Evolutionary conservation across 306 rosid species (phyloP).

Genomic region (Lupinus albus): DNA sequence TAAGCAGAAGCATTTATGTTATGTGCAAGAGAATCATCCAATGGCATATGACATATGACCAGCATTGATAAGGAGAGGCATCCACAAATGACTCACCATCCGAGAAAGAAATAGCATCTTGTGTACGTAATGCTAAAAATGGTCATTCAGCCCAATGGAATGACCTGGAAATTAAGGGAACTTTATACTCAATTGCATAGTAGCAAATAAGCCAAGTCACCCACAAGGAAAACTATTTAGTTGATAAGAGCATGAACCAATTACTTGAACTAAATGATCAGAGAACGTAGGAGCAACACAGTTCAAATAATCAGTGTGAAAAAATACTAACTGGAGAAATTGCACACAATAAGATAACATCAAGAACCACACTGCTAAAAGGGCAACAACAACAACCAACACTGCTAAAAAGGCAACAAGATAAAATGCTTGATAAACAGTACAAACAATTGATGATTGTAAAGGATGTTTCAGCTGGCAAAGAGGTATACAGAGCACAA

Average conservation of each 20-base stretch:
- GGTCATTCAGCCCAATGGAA: slow-evolving; percentile 1
- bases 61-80: slow-evolving; percentile 1
- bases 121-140: neutral
- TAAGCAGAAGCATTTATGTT: neutral
- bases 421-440: slow-evolving; percentile 16
- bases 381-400: neutral
- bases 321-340: neutral
- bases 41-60: neutral
- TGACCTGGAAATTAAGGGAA: neutral
- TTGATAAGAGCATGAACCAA: slow-evolving; percentile 2
- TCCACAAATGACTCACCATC: slow-evolving; percentile 3
- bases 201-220: slow-evolving; percentile 8
- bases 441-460: slow-evolving; percentile 4
- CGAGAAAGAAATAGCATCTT: slow-evolving; percentile 7
- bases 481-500: slow-evolving; percentile 1
- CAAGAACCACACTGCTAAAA: slow-evolving; percentile 19
- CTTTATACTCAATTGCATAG: neutral
- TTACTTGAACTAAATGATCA: neutral
- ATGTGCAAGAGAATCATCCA: slow-evolving; percentile 15
- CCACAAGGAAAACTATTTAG: slow-evolving; percentile 6
- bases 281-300: slow-evolving; percentile 10
- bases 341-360: slow-evolving; percentile 12
- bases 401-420: slow-evolving; percentile 9
- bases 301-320: neutral
- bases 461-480: neutral